Base-by-base conservation (phyloP, 2,329 filamentous ascomycete genomes). In the Drechslerella dactyloides region DNA sequence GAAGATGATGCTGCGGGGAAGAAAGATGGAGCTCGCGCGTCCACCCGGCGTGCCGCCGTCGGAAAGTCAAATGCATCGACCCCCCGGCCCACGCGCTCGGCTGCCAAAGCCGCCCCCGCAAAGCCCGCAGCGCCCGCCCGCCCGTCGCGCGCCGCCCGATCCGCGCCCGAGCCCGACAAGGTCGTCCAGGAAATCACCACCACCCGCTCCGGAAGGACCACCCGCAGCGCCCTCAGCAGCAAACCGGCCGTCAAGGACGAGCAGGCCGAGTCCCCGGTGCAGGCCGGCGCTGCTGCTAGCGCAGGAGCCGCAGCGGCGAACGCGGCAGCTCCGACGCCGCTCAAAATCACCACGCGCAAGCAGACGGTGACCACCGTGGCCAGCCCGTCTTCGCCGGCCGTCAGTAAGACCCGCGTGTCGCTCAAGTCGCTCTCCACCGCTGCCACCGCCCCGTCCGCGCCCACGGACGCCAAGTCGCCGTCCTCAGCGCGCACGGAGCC, bases 381-480 rank as follows among this genome's bases (percentile, higher is more conserved):
- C 1, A 72, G 68, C 24, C 68, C 68, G 13, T 72, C 68, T 6
- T 72, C 68, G 11, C 68, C 68, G 3, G 68, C 68, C 5, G 56
- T 72, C 33, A 72, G 68, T 55, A 72, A 72, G 33, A 72, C 68
- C 40, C 68, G 68, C 1, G 68, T 72, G 19, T 72, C 68, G 13
- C 19, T 72, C 21, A 72, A 72, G 44, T 65, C 60, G 13, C 56
- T 72, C 1, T 65, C 68, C 33, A 57, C 60, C 1, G 23, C 42
- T 6, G 21, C 17, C 15, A 23, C 15, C 50, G n/a, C 50, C 5
- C 50, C 50, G 2, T 7, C 13, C 5, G 33, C 40, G 8, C 30
- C 51, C 4, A 53, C 10, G 15, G 68, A 72, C 15, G 33, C 56
- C 27, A 72, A 72, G 24, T 59, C 50, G 35, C 48, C 68, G 7